Base-by-base conservation (phyloP, 768 basidiomycete genomes). In the Leccinum subtestaceum region DNA sequence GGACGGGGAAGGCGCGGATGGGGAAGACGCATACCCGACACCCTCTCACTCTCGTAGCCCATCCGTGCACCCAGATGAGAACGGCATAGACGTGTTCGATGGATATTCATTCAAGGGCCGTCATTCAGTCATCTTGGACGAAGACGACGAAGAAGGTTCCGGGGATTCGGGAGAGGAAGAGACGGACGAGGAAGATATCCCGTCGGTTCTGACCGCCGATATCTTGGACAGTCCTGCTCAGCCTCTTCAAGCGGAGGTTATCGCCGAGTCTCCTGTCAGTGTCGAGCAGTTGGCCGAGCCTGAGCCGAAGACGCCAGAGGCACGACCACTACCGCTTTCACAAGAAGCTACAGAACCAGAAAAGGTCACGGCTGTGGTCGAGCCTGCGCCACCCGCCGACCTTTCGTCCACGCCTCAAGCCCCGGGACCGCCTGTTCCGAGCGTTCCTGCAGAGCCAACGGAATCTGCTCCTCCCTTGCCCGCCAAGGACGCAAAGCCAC, bases 81-180 rank as follows among this genome's bases (percentile, higher is more conserved):
- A 70, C 25, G 25, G 38, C 25, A 77, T 85, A 17, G 93, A 95
- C 71, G 85, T 95, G 31, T 97, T 95, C 68, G 94, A 95, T 72
- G 94, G 93, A 4, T 97, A 97, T 74, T 93, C 91, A 49, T 97
- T 92, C 81, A 93, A 92, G 73, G 93, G 91, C 10, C 80, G 90
- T 17, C 80, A 91, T 74, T 93, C 91, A 2, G 80, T 94, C 60
- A 75, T 93, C 53, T 74, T 93, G 48, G 91, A 89, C 63, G 87
- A 85, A 19, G 89, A 88, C 1, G 84, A 82, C 2, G 84, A 80
- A 27, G 78, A 64, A 0, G 66, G 74, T 27, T 63, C 77, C 63
- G 61, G 74, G 58, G 55, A 79, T 68, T 59, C 70, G 21, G 70
- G 68, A 60, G 59, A 74, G 56, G 59, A 76, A 46, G 74, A 69